phyloP scores from a whole-genome alignment of 2,329 filamentous ascomycete species.

The Phoma sp. region DNA sequence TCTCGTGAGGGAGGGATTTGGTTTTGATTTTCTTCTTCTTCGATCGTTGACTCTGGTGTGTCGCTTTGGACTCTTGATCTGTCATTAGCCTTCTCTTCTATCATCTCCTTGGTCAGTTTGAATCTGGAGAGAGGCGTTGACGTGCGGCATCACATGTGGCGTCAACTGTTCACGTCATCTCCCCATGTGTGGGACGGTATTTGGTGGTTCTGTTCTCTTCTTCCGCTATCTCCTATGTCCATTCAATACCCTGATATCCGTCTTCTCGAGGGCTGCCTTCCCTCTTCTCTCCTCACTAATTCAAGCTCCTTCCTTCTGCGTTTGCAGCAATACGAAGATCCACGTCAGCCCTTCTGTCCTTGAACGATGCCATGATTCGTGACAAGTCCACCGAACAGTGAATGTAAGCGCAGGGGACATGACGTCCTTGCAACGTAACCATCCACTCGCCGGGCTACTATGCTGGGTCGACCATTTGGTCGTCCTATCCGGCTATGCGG shows the following conservation, averaged over 20 bases:
- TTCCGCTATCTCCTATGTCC: slow-evolving; percentile 13
- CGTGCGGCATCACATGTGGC: not conserved
- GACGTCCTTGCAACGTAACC: not conserved
- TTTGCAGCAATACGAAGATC: too few species aligned
- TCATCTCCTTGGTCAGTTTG: slow-evolving; percentile 1
- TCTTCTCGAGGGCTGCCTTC: not conserved
- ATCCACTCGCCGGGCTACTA: not conserved
- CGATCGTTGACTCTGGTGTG: not conserved
- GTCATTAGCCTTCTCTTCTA: not conserved
- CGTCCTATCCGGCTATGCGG: too few species aligned
- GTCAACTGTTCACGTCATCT: not conserved
- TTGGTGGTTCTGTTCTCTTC: slow-evolving; percentile 1
- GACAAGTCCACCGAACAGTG: too few species aligned
- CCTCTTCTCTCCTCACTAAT: not conserved
- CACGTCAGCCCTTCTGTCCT: too few species aligned
- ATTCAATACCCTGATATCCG: slow-evolving; percentile 6
- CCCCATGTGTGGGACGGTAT: not conserved
- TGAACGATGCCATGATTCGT: too few species aligned
- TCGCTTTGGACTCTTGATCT: not conserved
- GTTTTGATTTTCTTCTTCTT: not conserved
- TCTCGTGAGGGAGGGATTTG: slow-evolving; percentile 59
- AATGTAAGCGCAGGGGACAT: too few species aligned
- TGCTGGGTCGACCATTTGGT: not conserved
- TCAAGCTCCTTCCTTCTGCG: not conserved
- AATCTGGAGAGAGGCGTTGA: not conserved